These are phyloP conservation scores for Butyriboletus appendiculatus DNA, from an alignment of 1,284 basidiomycete species.

Conservation along the genomic window DNA sequence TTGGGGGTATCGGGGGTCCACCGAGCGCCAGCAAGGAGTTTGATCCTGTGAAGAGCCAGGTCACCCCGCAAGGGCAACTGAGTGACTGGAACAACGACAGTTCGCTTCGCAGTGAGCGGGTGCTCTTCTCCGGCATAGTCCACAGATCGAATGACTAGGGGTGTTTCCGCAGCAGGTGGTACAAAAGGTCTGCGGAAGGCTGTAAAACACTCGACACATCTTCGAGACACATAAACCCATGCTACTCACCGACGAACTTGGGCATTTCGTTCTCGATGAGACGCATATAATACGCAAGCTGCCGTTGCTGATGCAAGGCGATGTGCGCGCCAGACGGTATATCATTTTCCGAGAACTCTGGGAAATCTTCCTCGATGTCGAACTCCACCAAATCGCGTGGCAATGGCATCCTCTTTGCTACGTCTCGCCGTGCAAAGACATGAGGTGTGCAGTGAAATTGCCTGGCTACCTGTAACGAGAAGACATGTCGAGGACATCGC, in stretches of 20 bases:
- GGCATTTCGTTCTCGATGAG: conserved; percentile 86
- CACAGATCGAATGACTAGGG: conserved; percentile 72
- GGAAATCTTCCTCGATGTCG: conserved; percentile 30
- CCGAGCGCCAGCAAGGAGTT: conserved; percentile 79
- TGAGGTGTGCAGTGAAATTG: conserved; percentile 25
- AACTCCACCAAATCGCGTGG: conserved; percentile 33
- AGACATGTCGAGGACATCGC: conserved; percentile 13
- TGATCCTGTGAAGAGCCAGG: conserved; percentile 73
- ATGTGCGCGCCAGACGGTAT: conserved; percentile 68
- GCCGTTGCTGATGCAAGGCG: conserved; percentile 68
- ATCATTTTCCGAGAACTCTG: conserved; percentile 56
- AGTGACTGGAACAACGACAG: conserved; percentile 71
- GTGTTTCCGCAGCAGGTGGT: conserved; percentile 57
- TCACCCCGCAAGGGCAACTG: conserved; percentile 63
- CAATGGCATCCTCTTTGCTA: conserved; percentile 32
- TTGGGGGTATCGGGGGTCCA: conserved; percentile 76
- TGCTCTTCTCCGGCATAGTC: conserved; percentile 78
- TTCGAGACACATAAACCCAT: conserved; percentile 1
- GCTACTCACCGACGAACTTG: conserved; percentile 71
- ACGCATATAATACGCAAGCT: conserved; percentile 71
- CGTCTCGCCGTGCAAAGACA: conserved; percentile 21
- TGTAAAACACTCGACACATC: conserved; percentile 34
- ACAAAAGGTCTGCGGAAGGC: conserved; percentile 77
- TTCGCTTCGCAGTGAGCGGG: conserved; percentile 68
- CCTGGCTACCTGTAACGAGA: conserved; percentile 12